These are phyloP conservation scores for Wickerhamiella spandovensis DNA, from an alignment of 805 yeast species.

Conservation along the genomic window DNA sequence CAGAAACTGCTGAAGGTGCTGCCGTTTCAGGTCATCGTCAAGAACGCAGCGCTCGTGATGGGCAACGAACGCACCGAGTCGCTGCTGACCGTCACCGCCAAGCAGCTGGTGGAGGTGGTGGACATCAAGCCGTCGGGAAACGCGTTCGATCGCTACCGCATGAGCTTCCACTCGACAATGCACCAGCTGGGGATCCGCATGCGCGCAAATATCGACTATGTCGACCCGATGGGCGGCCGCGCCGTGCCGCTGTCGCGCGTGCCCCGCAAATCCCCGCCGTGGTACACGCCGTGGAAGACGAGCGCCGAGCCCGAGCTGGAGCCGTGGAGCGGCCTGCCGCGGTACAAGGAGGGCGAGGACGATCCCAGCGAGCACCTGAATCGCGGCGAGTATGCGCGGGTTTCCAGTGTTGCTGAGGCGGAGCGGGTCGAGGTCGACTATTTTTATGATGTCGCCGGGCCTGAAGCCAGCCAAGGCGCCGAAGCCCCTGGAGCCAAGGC, in stretches of 20 bases:
- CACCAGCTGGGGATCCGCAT: slow-evolving; percentile 45
- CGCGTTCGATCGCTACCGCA: slow-evolving; percentile 44
- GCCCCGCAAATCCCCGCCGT: background rate
- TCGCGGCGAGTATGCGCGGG: slow-evolving; percentile 68
- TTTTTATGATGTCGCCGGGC: slow-evolving; percentile 63
- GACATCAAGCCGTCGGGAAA: slow-evolving; percentile 42
- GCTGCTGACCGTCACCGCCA: slow-evolving; percentile 48
- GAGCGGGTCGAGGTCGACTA: slow-evolving; percentile 41
- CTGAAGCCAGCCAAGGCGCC: slow-evolving; percentile 19
- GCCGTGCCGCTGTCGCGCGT: background rate
- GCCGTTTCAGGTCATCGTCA: slow-evolving; percentile 51
- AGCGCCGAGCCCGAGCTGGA: slow-evolving; percentile 13
- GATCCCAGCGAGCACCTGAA: slow-evolving; percentile 19
- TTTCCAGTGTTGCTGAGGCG: slow-evolving; percentile 54
- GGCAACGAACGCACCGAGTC: slow-evolving; percentile 76
- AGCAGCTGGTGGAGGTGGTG: slow-evolving; percentile 38
- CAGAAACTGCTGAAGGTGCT: slow-evolving; percentile 24
- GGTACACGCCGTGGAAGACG: slow-evolving; percentile 1
- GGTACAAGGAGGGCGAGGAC: slow-evolving; percentile 36
- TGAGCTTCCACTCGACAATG: slow-evolving; percentile 32
- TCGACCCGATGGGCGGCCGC: slow-evolving; percentile 2
- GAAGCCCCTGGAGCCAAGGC: background rate
- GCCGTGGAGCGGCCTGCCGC: slow-evolving; percentile 66
- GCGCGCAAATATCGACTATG: slow-evolving; percentile 57
- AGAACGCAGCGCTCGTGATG: slow-evolving; percentile 57